Evolutionary conservation across 192 early-diverging fungal species (phyloP).

Genomic region (Podila epicladia): DNA sequence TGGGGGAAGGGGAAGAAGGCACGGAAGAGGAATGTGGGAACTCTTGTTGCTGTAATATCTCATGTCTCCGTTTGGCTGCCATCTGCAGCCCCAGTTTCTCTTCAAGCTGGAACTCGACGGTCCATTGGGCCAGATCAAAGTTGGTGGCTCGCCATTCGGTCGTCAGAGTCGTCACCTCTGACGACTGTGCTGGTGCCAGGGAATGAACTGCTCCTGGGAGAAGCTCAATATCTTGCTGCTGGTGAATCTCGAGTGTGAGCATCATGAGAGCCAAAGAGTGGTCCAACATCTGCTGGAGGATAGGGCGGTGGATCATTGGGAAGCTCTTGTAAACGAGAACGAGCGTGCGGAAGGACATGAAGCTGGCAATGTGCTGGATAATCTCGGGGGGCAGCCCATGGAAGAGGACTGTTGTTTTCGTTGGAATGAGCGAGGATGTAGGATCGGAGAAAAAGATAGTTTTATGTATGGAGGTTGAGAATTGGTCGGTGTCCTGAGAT

Average conservation of each 20-base stretch:
- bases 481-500: too few species aligned
- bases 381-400: constrained; percentile 29
- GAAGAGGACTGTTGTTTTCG: not conserved
- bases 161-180: not conserved
- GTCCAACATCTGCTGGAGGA: constrained; percentile 18
- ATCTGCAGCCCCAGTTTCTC: constrained; percentile 28
- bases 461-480: too few species aligned
- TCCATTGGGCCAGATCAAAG: constrained; percentile 13
- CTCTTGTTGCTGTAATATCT: constrained; percentile 11
- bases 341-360: constrained; percentile 25
- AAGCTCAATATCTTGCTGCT: not conserved
- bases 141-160: constrained; percentile 24
- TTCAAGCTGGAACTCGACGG: constrained; percentile 26
- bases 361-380: constrained; percentile 17
- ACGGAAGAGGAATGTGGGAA: not conserved
- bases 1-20: too few species aligned
- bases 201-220: not conserved
- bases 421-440: too few species aligned
- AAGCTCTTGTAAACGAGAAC: constrained; percentile 23
- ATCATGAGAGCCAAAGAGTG: constrained; percentile 27
- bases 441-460: too few species aligned
- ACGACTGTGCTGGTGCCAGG: not conserved
- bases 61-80: constrained; percentile 9
- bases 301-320: constrained; percentile 20
- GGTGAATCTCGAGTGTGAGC: constrained; percentile 24